Conservation (phyloP, 1,139 yeast species). For the Kluyveromyces sp. region DNA sequence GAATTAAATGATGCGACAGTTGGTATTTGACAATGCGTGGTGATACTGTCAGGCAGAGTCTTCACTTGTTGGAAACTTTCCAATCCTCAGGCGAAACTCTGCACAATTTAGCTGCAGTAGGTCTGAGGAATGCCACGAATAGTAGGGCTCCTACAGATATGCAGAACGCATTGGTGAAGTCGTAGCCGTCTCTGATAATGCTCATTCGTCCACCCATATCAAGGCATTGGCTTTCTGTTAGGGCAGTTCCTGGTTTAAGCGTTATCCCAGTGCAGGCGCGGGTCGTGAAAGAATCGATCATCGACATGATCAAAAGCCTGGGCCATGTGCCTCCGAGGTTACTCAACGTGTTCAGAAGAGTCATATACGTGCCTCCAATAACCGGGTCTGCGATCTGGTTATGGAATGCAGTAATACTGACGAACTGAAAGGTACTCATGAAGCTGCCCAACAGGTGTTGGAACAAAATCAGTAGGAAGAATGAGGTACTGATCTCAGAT, state of each 20-base stretch:
- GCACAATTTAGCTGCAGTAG: slow-evolving; percentile 37
- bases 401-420: slow-evolving; percentile 89
- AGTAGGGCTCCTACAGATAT: slow-evolving; percentile 58
- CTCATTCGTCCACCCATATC: slow-evolving; percentile 49
- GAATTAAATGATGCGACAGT: not conserved
- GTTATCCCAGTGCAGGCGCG: slow-evolving; percentile 44
- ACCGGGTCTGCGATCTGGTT: slow-evolving; percentile 92
- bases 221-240: slow-evolving; percentile 42
- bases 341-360: slow-evolving; percentile 83
- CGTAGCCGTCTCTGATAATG: slow-evolving; percentile 72
- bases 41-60: too few species aligned
- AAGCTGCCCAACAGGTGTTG: slow-evolving; percentile 85
- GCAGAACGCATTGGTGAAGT: slow-evolving; percentile 67
- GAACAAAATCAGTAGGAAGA: slow-evolving; percentile 62
- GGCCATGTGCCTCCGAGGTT: slow-evolving; percentile 99
- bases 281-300: slow-evolving; percentile 72
- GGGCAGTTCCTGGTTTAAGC: slow-evolving; percentile 9
- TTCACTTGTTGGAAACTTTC: slow-evolving; percentile 21
- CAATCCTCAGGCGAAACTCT: slow-evolving; percentile 32
- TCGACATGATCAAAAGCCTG: slow-evolving; percentile 60
- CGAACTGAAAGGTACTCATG: slow-evolving; percentile 93
- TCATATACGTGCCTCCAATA: slow-evolving; percentile 98
- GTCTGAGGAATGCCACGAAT: slow-evolving; percentile 59
- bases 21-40: not conserved
- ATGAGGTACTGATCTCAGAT: slow-evolving; percentile 29